phyloP scores from a whole-genome alignment of 345 rosid species.

The Toxicodendron radicans region DNA sequence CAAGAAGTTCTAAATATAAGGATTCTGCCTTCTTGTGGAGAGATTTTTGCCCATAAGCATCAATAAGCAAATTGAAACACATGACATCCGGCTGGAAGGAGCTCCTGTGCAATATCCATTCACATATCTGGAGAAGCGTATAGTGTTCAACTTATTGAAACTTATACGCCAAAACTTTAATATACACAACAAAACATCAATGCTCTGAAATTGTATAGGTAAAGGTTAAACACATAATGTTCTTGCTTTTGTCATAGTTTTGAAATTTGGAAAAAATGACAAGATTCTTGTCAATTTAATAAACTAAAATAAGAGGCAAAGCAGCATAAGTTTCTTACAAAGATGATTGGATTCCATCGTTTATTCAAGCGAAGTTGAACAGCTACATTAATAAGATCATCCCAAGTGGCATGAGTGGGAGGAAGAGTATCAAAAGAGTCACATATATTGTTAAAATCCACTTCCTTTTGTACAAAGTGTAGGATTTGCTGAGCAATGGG shows the following conservation, averaged over 20 bases:
- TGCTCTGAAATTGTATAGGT: not conserved
- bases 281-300: not conserved
- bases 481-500: constrained; percentile 75
- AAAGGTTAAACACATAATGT: not conserved
- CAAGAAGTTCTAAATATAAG: constrained; percentile 67
- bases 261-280: too few relatives aligned
- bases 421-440: constrained; percentile 66
- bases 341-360: constrained; percentile 65
- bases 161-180: not conserved
- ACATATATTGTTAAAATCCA: constrained; percentile 42
- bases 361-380: constrained; percentile 85
- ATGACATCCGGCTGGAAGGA: constrained; percentile 80
- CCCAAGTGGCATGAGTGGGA: constrained; percentile 74
- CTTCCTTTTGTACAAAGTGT: constrained; percentile 49
- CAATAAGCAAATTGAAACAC: constrained; percentile 86
- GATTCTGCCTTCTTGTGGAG: constrained; percentile 65
- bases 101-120: constrained; percentile 82
- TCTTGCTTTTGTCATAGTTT: not conserved
- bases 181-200: not conserved
- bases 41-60: constrained; percentile 79
- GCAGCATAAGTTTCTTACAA: constrained; percentile 40
- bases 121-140: constrained; percentile 57
- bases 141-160: constrained; percentile 14
- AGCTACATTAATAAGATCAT: constrained; percentile 74
- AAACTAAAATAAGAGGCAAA: not conserved